phyloP scores from a whole-genome alignment of 192 early-diverging fungal species.

The Coemansia sp. region DNA sequence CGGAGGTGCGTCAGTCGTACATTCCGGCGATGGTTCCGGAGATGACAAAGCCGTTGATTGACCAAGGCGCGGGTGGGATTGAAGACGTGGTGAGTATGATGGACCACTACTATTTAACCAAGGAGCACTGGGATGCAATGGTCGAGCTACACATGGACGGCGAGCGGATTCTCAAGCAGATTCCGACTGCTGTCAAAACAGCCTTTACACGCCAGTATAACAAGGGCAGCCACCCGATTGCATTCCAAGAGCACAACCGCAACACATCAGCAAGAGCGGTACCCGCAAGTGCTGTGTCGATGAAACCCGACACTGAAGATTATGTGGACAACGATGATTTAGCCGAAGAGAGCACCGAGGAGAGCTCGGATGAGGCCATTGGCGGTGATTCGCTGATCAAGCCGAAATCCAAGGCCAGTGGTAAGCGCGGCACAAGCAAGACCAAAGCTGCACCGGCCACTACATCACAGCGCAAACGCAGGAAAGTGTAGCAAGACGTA shows the following conservation, averaged over 20 bases:
- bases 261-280: conserved; percentile 17
- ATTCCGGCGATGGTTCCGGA: conserved; percentile 64
- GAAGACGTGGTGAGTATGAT: conserved; percentile 75
- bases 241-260: conserved; percentile 22
- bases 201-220: conserved; percentile 77
- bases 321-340: conserved; percentile 29
- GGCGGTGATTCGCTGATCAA: conserved; percentile 13
- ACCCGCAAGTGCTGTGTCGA: conserved; percentile 1
- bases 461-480: conserved; percentile 28
- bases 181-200: conserved; percentile 68
- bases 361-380: conserved; percentile 2
- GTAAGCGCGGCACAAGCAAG: conserved; percentile 7
- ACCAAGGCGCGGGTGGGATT: conserved; percentile 58
- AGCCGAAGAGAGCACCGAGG: conserved; percentile 18
- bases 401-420: conserved; percentile 10
- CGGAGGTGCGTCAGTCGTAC: conserved; percentile 83
- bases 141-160: conserved; percentile 73
- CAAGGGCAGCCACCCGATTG: conserved; percentile 34
- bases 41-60: conserved; percentile 33
- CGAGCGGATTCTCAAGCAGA: conserved; percentile 53
- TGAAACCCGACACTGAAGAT: conserved; percentile 34
- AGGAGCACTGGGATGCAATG: conserved; percentile 86
- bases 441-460: conserved; percentile 13
- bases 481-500: conserved; percentile 14
- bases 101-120: conserved; percentile 89